Base-by-base conservation (phyloP, 306 rosid genomes). In the Acacia acuminata region DNA sequence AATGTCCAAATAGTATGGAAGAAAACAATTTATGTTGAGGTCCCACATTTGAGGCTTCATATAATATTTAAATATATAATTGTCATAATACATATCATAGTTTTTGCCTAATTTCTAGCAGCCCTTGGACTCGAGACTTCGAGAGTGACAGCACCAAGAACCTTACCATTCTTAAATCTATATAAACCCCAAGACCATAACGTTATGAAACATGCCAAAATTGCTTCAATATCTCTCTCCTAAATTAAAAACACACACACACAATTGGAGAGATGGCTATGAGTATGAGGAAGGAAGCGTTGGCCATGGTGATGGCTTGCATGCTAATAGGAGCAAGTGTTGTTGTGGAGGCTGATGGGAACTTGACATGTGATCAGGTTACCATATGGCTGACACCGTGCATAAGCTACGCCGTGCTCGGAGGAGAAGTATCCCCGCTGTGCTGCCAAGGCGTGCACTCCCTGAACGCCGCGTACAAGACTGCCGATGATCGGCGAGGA, bases 371-470 rank as follows among this genome's bases (percentile, higher is more conserved):
- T 70, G 88, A 66, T 0, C 81, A 93, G 76, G 84, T 90, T 4
- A 87, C 86, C 0, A 25, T 32, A 2, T 89, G 85, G 80, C 81
- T 93, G 5, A 77, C 76, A 20, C 93, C 97, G 71, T 93, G 96
- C 85, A 89, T 93, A 32, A 70, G 81, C 80, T 93, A 84, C 66
- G 96, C 71, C 12, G 84, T 90, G n/a, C 0, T 87, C 0, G 97
- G 97, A 47, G 96, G 93, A 14, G 47, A 44, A 0, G 94, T 90
- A 22, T 53, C 91, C 3, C 79, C 87, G 0, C 30, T 51, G 50
- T 93, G 97, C 24, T 93, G 96, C n/a, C 84, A 84, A 38, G 96
- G 97, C 16, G 1, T 93, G 3, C 19, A 86, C 40, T 61, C 84
- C 5, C 74, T 93, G 3, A 87, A 88, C 42, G 90, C 89, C 13